Conservation (phyloP, 371 early-diverging fungal genomes). For the Zancudomyces culisetae region DNA sequence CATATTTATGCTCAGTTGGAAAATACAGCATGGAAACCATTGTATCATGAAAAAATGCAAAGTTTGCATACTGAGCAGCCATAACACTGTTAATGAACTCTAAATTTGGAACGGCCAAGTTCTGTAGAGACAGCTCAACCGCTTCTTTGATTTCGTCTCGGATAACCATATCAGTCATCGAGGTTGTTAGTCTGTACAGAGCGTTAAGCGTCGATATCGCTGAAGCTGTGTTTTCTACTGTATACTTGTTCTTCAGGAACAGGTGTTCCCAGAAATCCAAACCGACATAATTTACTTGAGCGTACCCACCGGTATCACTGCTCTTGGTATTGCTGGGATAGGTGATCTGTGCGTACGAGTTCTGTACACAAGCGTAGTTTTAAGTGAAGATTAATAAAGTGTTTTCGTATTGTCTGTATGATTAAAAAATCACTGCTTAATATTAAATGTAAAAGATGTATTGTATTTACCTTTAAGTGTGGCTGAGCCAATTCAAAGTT, state of each 20-base stretch:
- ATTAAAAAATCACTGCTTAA: no score
- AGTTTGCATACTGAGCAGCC: slow-evolving; percentile 52
- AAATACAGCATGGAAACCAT: slow-evolving; percentile 94
- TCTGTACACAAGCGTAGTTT: no score
- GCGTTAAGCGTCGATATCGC: slow-evolving; percentile 41
- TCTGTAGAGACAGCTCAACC: slow-evolving; percentile 22
- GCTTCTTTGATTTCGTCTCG: slow-evolving; percentile 47
- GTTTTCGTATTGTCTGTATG: no score
- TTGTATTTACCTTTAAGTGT: no score
- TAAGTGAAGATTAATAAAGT: no score
- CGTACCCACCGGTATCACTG: no score
- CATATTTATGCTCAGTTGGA: slow-evolving; percentile 90
- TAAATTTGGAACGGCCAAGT: slow-evolving; percentile 3
- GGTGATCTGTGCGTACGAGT: no score
- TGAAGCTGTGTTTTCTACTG: slow-evolving; percentile 3
- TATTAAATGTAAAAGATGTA: no score
- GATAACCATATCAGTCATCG: slow-evolving; percentile 82
- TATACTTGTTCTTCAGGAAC: not conserved
- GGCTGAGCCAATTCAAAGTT: no score
- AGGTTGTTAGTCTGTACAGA: slow-evolving; percentile 48
- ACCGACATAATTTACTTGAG: no score
- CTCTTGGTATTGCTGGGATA: no score
- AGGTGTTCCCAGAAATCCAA: not conserved
- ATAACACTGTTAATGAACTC: slow-evolving; percentile 34
- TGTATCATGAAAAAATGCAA: slow-evolving; percentile 88